phyloP scores from a whole-genome alignment of 768 basidiomycete genomes.

The Suillus brevipes region DNA sequence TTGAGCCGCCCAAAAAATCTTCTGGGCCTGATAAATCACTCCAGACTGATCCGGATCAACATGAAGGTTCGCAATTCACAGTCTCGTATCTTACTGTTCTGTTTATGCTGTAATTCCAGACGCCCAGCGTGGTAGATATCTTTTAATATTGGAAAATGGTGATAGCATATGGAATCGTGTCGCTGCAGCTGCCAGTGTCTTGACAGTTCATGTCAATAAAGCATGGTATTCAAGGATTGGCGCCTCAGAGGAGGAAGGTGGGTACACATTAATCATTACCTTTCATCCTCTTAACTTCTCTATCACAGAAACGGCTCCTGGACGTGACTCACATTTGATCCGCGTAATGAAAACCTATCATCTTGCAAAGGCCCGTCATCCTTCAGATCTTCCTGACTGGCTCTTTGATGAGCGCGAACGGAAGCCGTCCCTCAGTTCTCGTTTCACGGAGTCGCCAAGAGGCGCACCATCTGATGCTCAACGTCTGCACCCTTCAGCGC shows the following conservation, averaged over 20 bases:
- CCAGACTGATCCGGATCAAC: not conserved
- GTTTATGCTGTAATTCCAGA: not conserved
- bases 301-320: conserved; percentile 47
- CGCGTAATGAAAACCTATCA: conserved; percentile 72
- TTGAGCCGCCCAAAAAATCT: conserved; percentile 3
- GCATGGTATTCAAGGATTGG: conserved; percentile 52
- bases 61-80: not conserved
- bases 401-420: conserved; percentile 62
- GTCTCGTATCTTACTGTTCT: not conserved
- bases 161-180: conserved; percentile 57
- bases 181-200: conserved; percentile 47
- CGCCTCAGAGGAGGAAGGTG: conserved; percentile 47
- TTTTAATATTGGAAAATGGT: conserved; percentile 35
- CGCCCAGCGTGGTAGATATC: not conserved
- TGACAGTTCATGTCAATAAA: conserved; percentile 59
- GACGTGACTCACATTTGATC: conserved; percentile 58
- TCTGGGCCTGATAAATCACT: not conserved
- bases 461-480: conserved; percentile 10
- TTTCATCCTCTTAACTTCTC: not conserved
- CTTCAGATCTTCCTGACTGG: conserved; percentile 63
- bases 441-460: conserved; percentile 9
- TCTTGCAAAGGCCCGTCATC: conserved; percentile 56
- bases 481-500: conserved; percentile 26
- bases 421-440: conserved; percentile 23
- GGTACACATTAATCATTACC: conserved; percentile 13